Conservation (phyloP, 306 rosid species). For the Prunus salicina region DNA sequence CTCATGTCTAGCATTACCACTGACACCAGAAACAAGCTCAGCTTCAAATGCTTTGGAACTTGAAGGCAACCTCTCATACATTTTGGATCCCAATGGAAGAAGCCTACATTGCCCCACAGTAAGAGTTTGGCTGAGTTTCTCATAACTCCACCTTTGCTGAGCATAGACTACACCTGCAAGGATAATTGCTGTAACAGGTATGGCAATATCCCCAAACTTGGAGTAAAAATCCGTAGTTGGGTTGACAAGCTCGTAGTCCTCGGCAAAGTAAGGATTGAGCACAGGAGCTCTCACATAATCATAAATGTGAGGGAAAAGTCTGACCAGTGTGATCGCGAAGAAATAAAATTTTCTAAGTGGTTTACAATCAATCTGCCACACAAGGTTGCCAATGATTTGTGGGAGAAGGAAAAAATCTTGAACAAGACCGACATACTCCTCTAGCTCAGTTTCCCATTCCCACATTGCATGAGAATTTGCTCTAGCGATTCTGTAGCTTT, state of each 20-base stretch:
- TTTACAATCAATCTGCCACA: slow-evolving; percentile 74
- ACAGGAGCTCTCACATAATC: slow-evolving; percentile 61
- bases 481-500: slow-evolving; percentile 16
- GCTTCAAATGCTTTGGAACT: slow-evolving; percentile 62
- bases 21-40: slow-evolving; percentile 60
- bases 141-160: slow-evolving; percentile 78
- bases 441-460: slow-evolving; percentile 63
- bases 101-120: slow-evolving; percentile 50
- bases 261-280: slow-evolving; percentile 60
- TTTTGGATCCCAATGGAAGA: slow-evolving; percentile 53
- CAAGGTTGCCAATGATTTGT: slow-evolving; percentile 72
- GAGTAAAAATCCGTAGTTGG: slow-evolving; percentile 72
- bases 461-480: slow-evolving; percentile 32
- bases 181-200: slow-evolving; percentile 57
- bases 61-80: slow-evolving; percentile 73
- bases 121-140: slow-evolving; percentile 55
- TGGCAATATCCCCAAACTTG: slow-evolving; percentile 68
- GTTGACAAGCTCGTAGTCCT: slow-evolving; percentile 69
- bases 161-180: slow-evolving; percentile 57
- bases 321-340: slow-evolving; percentile 71
- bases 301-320: slow-evolving; percentile 82
- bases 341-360: slow-evolving; percentile 81
- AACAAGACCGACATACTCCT: slow-evolving; percentile 80
- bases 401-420: slow-evolving; percentile 91
- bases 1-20: slow-evolving; percentile 38